These are phyloP conservation scores for Cavenderia fasciculata DNA, from an alignment of 78 protist species.

Conservation along the genomic window DNA sequence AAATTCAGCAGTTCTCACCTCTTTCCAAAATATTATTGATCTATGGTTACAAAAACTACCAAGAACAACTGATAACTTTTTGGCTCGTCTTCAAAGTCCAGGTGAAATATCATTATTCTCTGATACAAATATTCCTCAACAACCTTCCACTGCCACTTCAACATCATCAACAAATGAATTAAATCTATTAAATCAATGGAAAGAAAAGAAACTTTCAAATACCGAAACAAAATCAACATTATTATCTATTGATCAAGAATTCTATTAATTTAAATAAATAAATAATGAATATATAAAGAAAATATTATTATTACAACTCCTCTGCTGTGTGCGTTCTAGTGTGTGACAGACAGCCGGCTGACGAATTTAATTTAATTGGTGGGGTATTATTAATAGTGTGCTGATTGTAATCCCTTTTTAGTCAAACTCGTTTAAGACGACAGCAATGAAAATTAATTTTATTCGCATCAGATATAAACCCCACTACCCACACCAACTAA, in stretches of 20 bases:
- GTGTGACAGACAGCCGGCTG: too few relatives aligned
- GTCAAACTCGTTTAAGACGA: too few relatives aligned
- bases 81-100: constrained; percentile 26
- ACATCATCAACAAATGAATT: constrained; percentile 17
- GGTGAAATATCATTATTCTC: constrained; percentile 58
- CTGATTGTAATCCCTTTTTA: too few relatives aligned
- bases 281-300: too few relatives aligned
- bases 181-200: constrained; percentile 23
- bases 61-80: constrained; percentile 39
- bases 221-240: constrained; percentile 17
- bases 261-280: constrained; percentile 43
- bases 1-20: constrained; percentile 7
- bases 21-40: constrained; percentile 30
- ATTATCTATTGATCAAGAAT: constrained; percentile 65
- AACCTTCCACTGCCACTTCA: constrained; percentile 4
- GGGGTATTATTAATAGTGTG: too few relatives aligned
- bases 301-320: too few relatives aligned
- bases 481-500: too few relatives aligned
- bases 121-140: constrained; percentile 1
- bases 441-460: too few relatives aligned
- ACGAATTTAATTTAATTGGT: too few relatives aligned
- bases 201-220: constrained; percentile 45
- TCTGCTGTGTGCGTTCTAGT: too few relatives aligned
- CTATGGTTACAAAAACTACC: constrained; percentile 66
- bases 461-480: too few relatives aligned